Percentiles rank a stretch among this genome's conserved stretches.
phyloP scores from a whole-genome alignment of 805 yeast species.

The Torulaspora quercuum region DNA sequence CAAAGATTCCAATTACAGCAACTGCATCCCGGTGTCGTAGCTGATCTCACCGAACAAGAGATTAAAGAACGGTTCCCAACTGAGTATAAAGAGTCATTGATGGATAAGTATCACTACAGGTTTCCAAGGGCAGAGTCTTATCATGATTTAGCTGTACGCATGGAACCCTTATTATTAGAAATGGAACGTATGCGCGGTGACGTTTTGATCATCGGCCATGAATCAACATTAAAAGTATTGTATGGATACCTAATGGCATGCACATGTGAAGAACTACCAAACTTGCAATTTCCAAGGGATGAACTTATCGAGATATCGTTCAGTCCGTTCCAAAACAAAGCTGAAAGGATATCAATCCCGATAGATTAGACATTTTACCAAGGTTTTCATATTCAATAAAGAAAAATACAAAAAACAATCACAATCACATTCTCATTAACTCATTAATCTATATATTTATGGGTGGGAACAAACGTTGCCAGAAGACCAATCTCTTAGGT shows the following conservation, averaged over 20 bases:
- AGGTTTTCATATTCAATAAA: conserved; percentile 4
- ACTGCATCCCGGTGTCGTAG: conserved; percentile 84
- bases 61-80: conserved; percentile 58
- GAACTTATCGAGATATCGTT: conserved; percentile 85
- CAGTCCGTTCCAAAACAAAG: conserved; percentile 76
- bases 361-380: background rate
- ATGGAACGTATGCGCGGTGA: conserved; percentile 91
- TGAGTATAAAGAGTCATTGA: conserved; percentile 60
- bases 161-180: conserved; percentile 90
- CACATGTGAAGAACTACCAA: conserved; percentile 81
- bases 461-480: background rate
- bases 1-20: conserved; percentile 84
- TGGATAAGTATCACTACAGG: conserved; percentile 90
- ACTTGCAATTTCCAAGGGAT: conserved; percentile 68
- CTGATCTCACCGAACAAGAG: conserved; percentile 60
- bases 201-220: conserved; percentile 88
- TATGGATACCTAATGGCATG: conserved; percentile 95
- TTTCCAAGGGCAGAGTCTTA: conserved; percentile 91
- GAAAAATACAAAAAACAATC: no score
- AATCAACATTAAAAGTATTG: conserved; percentile 79
- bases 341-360: conserved; percentile 46
- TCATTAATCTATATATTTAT: background rate
- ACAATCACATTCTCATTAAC: conserved; percentile 1
- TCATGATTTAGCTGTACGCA: conserved; percentile 90
- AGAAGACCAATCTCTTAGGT: background rate